Conservation (phyloP, 1,139 yeast species). For the Lodderomyces pseudojiufengensis region DNA sequence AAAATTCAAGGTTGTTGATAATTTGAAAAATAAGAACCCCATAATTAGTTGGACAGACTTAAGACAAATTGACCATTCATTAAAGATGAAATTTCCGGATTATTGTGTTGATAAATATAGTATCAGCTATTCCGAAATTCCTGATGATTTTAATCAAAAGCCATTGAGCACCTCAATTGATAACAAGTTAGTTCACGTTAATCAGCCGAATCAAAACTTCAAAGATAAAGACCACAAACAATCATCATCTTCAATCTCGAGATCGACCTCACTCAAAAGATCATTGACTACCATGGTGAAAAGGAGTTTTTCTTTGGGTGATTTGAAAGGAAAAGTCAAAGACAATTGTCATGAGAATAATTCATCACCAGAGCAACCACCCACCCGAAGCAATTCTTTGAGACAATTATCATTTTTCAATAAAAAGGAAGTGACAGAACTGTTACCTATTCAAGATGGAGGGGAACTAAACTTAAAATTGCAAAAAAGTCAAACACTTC, state of each 20-base stretch:
- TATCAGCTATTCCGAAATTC: conserved; percentile 4
- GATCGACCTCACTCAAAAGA: background rate
- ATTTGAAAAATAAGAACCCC: conserved; percentile 7
- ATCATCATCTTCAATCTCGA: background rate
- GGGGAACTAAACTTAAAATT: too few relatives aligned
- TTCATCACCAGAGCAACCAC: conserved; percentile 1
- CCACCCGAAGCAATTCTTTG: background rate
- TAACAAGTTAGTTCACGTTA: conserved; percentile 5
- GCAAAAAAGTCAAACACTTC: conserved; percentile 2
- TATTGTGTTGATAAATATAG: conserved; percentile 5
- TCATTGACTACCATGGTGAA: background rate
- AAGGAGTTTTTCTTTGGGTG: background rate
- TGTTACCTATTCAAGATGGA: background rate
- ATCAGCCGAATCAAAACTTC: background rate
- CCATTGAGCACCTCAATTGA: conserved; percentile 11
- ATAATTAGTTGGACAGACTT: conserved; percentile 11
- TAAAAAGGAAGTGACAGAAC: background rate
- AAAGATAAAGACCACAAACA: background rate
- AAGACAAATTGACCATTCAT: conserved; percentile 8
- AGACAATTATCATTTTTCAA: background rate
- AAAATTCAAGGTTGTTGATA: conserved; percentile 12
- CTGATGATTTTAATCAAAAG: conserved; percentile 10
- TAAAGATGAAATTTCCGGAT: conserved; percentile 12
- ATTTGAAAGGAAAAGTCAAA: background rate
- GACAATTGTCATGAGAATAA: conserved; percentile 2